Evolutionary conservation across 1,284 basidiomycete genomes (phyloP).

Genomic region (Amylostereum chailletii): DNA sequence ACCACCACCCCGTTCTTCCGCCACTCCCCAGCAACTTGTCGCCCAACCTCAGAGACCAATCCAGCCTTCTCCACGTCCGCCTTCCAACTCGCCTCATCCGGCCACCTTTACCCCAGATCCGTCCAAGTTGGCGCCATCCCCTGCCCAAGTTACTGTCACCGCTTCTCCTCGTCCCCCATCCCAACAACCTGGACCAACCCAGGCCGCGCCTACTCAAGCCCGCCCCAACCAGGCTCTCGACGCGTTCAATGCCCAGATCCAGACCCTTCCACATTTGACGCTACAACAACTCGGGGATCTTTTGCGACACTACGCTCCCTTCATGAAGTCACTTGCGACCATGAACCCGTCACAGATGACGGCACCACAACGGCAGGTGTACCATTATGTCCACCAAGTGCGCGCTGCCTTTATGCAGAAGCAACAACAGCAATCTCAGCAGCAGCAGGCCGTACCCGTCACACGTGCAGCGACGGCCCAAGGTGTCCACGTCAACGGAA

Average conservation of each 20-base stretch:
- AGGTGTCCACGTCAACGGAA: conserved; percentile 2
- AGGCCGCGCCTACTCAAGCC: no score
- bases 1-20: not conserved
- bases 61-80: not conserved
- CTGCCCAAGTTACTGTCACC: no score
- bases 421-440: conserved; percentile 3
- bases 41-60: not conserved
- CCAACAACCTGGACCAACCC: no score
- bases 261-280: not conserved
- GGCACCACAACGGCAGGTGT: not conserved
- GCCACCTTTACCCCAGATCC: not conserved
- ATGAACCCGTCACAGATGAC: not conserved
- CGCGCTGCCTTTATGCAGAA: not conserved
- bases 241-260: not conserved
- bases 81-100: not conserved
- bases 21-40: not conserved
- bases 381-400: not conserved
- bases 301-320: not conserved
- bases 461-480: conserved; percentile 5
- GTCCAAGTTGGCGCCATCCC: not conserved
- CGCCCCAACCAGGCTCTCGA: no score
- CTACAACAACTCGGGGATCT: not conserved
- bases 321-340: not conserved
- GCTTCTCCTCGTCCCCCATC: no score
- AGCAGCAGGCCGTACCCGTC: conserved; percentile 6